Evolutionary conservation across 2,329 filamentous ascomycete genomes (phyloP).

Genomic region (Fusarium sp.): DNA sequence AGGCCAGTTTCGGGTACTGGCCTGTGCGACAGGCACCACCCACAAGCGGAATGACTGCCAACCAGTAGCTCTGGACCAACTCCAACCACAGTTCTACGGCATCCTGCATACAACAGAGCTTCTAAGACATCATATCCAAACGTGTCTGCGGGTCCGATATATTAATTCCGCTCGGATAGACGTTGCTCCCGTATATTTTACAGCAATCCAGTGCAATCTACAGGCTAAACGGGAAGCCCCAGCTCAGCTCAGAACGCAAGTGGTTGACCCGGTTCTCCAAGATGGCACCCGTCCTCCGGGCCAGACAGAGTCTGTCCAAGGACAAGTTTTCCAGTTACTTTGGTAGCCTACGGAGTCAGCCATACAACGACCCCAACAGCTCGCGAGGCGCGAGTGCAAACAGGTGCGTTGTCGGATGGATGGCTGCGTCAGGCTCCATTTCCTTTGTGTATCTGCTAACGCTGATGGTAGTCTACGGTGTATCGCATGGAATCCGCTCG

Average conservation of each 20-base stretch:
- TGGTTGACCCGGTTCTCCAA: background rate
- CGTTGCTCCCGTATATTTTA: background rate
- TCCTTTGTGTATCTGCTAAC: constrained; percentile 19
- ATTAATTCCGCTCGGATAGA: background rate
- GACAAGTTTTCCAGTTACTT: constrained; percentile 74
- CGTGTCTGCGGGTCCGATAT: background rate
- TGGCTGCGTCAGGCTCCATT: constrained; percentile 1
- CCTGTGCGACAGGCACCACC: constrained; percentile 24
- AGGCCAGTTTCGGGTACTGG: constrained; percentile 20
- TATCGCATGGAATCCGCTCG: constrained; percentile 88
- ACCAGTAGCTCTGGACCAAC: constrained; percentile 11
- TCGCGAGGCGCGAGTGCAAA: constrained; percentile 63
- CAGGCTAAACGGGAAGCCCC: background rate
- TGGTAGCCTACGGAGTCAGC: constrained; percentile 70
- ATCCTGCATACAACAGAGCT: constrained; percentile 9
- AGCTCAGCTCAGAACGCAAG: background rate
- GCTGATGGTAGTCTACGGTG: constrained; percentile 67
- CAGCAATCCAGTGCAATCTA: background rate
- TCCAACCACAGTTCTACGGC: constrained; percentile 16
- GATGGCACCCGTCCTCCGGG: constrained; percentile 55
- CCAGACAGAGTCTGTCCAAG: constrained; percentile 68
- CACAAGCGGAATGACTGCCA: constrained; percentile 3
- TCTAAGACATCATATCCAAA: constrained; percentile 1
- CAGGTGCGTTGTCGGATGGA: constrained; percentile 56
- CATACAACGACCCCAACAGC: constrained; percentile 69